Evolutionary conservation across 1,139 yeast species (phyloP).

Genomic region (Diutina sp.): DNA sequence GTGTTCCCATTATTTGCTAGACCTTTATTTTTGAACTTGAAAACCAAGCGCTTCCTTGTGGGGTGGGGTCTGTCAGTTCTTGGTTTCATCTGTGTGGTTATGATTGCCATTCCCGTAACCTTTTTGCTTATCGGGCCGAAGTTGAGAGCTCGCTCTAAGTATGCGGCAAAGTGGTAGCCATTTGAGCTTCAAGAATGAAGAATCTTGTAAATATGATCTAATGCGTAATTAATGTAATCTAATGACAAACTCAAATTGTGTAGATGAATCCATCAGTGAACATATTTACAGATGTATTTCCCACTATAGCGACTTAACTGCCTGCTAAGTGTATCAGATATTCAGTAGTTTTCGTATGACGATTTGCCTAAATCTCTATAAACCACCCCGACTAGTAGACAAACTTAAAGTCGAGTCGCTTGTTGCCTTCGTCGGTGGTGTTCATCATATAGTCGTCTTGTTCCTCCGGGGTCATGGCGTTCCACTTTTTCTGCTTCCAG

Average conservation of each 20-base stretch:
- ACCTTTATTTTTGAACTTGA: conserved; percentile 33
- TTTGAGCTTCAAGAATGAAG: too few relatives aligned
- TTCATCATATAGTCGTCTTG: conserved; percentile 27
- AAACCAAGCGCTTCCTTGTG: conserved; percentile 34
- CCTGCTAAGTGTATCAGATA: too few relatives aligned
- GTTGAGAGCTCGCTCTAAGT: conserved; percentile 38
- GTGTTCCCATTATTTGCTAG: conserved; percentile 51
- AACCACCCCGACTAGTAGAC: conserved; percentile 5
- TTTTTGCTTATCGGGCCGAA: conserved; percentile 37
- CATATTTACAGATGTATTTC: too few relatives aligned
- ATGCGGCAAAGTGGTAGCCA: conserved; percentile 10
- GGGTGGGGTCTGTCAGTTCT: conserved; percentile 59
- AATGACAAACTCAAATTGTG: too few relatives aligned
- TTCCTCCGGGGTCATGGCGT: conserved; percentile 31
- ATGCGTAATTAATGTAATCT: too few relatives aligned
- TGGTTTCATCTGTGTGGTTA: conserved; percentile 5
- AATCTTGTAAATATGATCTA: too few relatives aligned
- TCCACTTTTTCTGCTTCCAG: conserved; percentile 32
- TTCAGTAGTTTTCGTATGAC: too few relatives aligned
- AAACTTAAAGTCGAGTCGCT: conserved; percentile 39
- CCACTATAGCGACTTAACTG: too few relatives aligned
- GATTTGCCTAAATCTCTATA: too few relatives aligned
- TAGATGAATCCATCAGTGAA: too few relatives aligned
- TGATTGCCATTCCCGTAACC: conserved; percentile 57
- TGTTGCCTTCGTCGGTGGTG: conserved; percentile 39